phyloP scores from a whole-genome alignment of 2,329 filamentous ascomycete genomes.

The Sporothrix euskadiensis region DNA sequence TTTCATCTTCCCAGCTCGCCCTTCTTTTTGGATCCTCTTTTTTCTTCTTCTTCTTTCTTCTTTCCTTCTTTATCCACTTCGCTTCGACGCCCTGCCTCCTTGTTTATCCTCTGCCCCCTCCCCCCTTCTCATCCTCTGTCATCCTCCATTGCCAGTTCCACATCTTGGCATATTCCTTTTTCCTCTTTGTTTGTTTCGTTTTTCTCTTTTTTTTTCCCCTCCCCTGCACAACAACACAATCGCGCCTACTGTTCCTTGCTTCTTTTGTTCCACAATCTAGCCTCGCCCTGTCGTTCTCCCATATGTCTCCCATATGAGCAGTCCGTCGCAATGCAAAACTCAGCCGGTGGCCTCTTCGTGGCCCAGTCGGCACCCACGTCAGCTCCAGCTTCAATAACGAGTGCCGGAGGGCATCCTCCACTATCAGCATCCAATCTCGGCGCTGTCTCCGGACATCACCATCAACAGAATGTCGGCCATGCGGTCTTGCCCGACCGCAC shows the following conservation, averaged over 20 bases:
- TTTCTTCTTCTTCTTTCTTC: background rate
- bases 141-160: background rate
- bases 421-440: background rate
- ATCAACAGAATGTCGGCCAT: background rate
- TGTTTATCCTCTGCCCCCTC: constrained; percentile 13
- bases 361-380: constrained; percentile 14
- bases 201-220: background rate
- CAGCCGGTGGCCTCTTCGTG: constrained; percentile 22
- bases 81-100: background rate
- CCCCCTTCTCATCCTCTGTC: background rate
- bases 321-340: constrained; percentile 19
- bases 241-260: background rate
- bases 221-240: background rate
- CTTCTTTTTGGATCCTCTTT: constrained; percentile 1
- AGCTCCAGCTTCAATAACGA: background rate
- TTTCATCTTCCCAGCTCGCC: constrained; percentile 8
- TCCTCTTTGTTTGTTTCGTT: background rate
- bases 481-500: constrained; percentile 62
- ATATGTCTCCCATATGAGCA: constrained; percentile 21
- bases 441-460: background rate
- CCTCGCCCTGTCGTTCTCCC: background rate
- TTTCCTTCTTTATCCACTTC: constrained; percentile 19
- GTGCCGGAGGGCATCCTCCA: background rate
- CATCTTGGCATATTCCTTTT: constrained; percentile 9
- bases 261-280: constrained; percentile 1